These are phyloP conservation scores for Patellaria atrata DNA, from an alignment of 495 filamentous ascomycete species.

Conservation along the genomic window DNA sequence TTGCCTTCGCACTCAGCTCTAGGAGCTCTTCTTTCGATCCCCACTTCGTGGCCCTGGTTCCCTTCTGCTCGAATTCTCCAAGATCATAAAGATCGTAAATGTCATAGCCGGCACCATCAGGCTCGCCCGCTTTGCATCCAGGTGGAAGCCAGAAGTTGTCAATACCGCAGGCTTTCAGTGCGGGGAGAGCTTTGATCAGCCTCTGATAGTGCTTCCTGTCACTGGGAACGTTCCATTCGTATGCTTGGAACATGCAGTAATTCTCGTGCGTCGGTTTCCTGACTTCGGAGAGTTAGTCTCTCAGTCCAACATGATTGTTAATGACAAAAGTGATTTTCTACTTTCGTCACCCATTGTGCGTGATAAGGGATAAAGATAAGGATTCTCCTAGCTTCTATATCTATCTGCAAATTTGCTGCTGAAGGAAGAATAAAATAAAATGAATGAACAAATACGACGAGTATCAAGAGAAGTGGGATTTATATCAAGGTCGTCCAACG, in stretches of 20 bases:
- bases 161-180: conserved; percentile 45
- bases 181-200: conserved; percentile 38
- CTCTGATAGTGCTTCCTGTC: conserved; percentile 51
- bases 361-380: no score
- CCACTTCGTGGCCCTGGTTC: conserved; percentile 51
- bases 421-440: no score
- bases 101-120: conserved; percentile 58
- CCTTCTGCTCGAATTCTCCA: conserved; percentile 66
- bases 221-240: conserved; percentile 61
- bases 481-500: no score
- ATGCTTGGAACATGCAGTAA: conserved; percentile 51
- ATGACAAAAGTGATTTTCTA: not conserved
- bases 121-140: conserved; percentile 53
- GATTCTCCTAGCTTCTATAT: no score
- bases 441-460: no score
- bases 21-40: conserved; percentile 50
- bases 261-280: conserved; percentile 31
- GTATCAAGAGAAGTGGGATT: no score
- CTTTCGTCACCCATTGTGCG: conserved; percentile 12
- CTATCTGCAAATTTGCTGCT: no score
- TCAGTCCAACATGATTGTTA: not conserved
- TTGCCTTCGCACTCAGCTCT: conserved; percentile 35
- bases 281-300: conserved; percentile 6
- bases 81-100: conserved; percentile 65
- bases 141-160: conserved; percentile 61